Evolutionary conservation across 495 filamentous ascomycete genomes (phyloP).

Genomic region (Stereocaulon alpinum): DNA sequence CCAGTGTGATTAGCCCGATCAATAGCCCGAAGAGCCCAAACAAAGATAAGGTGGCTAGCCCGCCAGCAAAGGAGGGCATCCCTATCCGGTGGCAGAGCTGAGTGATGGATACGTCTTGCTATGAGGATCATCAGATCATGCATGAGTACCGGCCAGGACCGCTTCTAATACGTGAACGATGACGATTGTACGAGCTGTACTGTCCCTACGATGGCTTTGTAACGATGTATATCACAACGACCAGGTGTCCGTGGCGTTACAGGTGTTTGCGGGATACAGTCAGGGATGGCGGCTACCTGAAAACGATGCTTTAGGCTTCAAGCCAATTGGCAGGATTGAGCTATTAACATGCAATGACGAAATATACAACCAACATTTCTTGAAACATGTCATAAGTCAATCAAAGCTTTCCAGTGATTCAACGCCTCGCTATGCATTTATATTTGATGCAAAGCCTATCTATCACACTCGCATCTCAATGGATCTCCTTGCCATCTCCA

Average conservation of each 20-base stretch:
- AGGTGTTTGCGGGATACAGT: neutral
- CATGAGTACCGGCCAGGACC: neutral
- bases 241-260: neutral
- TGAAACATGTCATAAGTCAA: neutral
- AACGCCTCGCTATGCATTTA: conserved; percentile 4
- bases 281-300: neutral
- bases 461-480: conserved; percentile 20
- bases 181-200: conserved; percentile 3
- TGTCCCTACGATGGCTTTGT: neutral
- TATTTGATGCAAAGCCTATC: neutral
- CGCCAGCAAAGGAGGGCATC: conserved; percentile 43
- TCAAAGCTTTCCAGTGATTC: neutral
- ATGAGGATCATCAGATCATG: neutral
- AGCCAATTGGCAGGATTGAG: conserved; percentile 2
- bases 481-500: conserved; percentile 74
- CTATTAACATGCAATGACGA: neutral
- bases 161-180: neutral
- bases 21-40: conserved; percentile 26
- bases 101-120: neutral
- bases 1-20: conserved; percentile 10
- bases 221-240: neutral
- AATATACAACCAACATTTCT: neutral
- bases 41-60: conserved; percentile 38
- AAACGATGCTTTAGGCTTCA: neutral
- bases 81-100: conserved; percentile 47